Evolutionary conservation across 2,329 filamentous ascomycete genomes (phyloP).

Genomic region (Lasiodiplodia sp.): DNA sequence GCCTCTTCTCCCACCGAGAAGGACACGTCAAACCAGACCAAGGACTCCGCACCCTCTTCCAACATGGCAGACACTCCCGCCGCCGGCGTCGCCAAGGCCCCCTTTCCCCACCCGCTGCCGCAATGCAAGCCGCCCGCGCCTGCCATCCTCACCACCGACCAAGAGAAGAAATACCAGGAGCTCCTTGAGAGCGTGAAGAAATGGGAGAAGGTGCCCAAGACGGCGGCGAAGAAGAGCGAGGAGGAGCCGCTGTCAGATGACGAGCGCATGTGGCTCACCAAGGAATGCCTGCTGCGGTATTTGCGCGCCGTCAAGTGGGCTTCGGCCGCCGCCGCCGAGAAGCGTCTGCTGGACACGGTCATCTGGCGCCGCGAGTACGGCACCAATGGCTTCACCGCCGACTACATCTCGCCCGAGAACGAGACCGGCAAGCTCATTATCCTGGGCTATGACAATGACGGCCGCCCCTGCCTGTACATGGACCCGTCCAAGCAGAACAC

Average conservation of each 20-base stretch:
- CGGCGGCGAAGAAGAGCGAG: slow-evolving; percentile 64
- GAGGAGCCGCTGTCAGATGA: slow-evolving; percentile 73
- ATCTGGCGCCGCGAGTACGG: slow-evolving; percentile 93
- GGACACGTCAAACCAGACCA: slow-evolving; percentile 4
- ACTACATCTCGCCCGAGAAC: slow-evolving; percentile 92
- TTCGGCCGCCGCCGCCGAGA: slow-evolving; percentile 76
- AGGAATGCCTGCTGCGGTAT: slow-evolving; percentile 91
- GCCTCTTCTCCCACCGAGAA: slow-evolving; percentile 14
- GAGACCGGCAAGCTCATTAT: slow-evolving; percentile 96
- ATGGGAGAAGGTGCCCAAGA: slow-evolving; percentile 75
- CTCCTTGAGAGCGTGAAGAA: slow-evolving; percentile 73
- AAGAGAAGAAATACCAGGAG: slow-evolving; percentile 80
- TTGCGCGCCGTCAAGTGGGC: slow-evolving; percentile 88
- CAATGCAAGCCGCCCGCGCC: slow-evolving; percentile 64
- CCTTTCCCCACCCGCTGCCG: slow-evolving; percentile 49
- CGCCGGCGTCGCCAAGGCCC: slow-evolving; percentile 36
- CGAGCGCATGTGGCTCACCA: slow-evolving; percentile 89
- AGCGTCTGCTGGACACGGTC: slow-evolving; percentile 81
- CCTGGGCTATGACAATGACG: slow-evolving; percentile 84
- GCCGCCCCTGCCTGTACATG: slow-evolving; percentile 88
- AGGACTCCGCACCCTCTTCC: slow-evolving; percentile 12
- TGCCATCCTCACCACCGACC: slow-evolving; percentile 73
- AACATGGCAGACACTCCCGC: slow-evolving; percentile 17
- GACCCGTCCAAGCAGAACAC: slow-evolving; percentile 93
- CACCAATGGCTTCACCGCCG: slow-evolving; percentile 74